Evolutionary conservation across 306 rosid species (phyloP).

Genomic region (Benincasa hispida): DNA sequence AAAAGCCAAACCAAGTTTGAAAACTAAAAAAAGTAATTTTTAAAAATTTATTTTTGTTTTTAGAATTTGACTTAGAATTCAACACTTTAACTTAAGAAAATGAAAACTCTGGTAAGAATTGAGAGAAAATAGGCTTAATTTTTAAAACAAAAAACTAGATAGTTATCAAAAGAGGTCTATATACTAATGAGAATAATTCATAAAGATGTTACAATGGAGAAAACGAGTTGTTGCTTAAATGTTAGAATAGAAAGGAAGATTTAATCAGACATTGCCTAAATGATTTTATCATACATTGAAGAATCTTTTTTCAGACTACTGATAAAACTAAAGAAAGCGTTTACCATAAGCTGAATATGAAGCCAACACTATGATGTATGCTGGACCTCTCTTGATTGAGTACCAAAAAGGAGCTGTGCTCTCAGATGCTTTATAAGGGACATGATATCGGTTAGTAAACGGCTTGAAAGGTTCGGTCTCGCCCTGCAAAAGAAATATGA

Average conservation of each 20-base stretch:
- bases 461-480: slow-evolving; percentile 66
- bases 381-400: slow-evolving; percentile 68
- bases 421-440: slow-evolving; percentile 29
- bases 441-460: slow-evolving; percentile 28
- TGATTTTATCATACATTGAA: not conserved
- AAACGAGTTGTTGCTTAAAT: not conserved
- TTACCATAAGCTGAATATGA: slow-evolving; percentile 70
- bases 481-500: slow-evolving; percentile 26
- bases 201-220: not conserved
- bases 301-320: not conserved
- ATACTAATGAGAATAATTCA: no score
- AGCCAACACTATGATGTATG: slow-evolving; percentile 61
- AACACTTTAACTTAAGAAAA: no score
- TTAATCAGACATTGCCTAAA: not conserved
- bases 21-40: no score
- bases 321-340: not conserved
- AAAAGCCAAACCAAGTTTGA: no score
- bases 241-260: not conserved
- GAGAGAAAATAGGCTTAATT: no score
- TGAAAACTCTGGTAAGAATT: no score
- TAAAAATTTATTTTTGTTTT: no score
- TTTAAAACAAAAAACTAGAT: no score
- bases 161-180: no score
- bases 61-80: no score
- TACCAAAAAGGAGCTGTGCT: slow-evolving; percentile 32